A percentile compares a stretch with the other conserved stretches of the same genome.
Conservation (phyloP, 1,284 basidiomycete genomes). For the Pholiota adiposa region DNA sequence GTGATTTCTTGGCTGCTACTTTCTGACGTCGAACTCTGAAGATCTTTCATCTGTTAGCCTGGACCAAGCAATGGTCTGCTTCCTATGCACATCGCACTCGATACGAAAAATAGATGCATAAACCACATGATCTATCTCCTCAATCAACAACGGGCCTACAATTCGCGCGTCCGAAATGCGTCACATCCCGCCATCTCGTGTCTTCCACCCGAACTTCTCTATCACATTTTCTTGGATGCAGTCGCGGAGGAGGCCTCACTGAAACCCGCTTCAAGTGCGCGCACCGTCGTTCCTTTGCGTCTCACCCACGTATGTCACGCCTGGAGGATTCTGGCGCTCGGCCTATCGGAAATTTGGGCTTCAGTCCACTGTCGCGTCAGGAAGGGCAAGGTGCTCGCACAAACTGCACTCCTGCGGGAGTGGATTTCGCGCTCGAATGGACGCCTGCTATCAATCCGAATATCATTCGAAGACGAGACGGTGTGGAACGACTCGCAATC, state of each 20-base stretch:
- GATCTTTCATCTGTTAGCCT: too few relatives aligned
- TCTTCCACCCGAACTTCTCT: constrained; percentile 2
- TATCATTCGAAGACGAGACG: constrained; percentile 16
- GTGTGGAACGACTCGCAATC: constrained; percentile 1
- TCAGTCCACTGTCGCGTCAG: constrained; percentile 11
- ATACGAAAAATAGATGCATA: not conserved
- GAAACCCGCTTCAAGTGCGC: not conserved
- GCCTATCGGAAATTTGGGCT: constrained; percentile 14
- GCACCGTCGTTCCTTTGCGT: constrained; percentile 1
- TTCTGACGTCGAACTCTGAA: too few relatives aligned
- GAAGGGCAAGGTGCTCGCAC: not conserved
- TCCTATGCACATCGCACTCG: not conserved
- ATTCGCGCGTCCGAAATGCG: not conserved
- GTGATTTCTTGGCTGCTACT: too few relatives aligned
- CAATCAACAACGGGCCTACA: not conserved
- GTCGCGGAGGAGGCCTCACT: not conserved
- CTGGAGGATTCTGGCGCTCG: constrained; percentile 16
- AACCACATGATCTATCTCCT: not conserved
- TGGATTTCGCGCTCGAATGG: constrained; percentile 11
- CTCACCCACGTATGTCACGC: constrained; percentile 13
- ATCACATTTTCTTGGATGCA: not conserved
- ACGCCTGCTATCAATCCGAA: constrained; percentile 11
- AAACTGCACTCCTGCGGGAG: constrained; percentile 4
- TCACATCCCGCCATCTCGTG: not conserved
- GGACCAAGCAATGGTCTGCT: too few relatives aligned